Evolutionary conservation across 345 rosid genomes (phyloP), one percentile per base, ranked within the genome.

Genomic region (Gossypium longicalyx): DNA sequence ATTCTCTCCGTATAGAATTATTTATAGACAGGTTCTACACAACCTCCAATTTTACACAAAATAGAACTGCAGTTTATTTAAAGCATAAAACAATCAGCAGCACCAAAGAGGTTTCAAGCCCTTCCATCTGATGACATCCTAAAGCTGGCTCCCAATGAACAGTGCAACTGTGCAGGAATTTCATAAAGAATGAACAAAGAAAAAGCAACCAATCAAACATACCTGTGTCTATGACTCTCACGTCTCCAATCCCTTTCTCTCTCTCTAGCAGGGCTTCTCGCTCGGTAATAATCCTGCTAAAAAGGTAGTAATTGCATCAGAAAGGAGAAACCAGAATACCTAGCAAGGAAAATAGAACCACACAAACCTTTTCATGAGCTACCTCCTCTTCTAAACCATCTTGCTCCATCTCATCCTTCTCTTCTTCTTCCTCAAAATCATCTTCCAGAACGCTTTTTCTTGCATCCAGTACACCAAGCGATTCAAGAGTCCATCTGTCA

Each of bases 371-470:
- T 67, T 95, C 72, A 66, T 65, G 72, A 73, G 68, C 59, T 7
- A 15, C 23, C 44, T 62, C 77, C 12, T 66, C 71, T 65, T 75
- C 77, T 41, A 66, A 22, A 20, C 17, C 72, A 56, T 87, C 72
- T 16, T 44, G 77, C 20, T 75, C 98, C 19, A 85, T 90, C 78
- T 91, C 97, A 78, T 95, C 99, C 67, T 88, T 90, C 73, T 96
- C 94, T 82, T 96, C 99, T 72, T 93, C 97, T 82, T 95, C 98
- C 80, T 91, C 97, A 78, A 95, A 95, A 78, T 95, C 98, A 70
- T 93, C 99, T 82, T 93, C 99, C 81, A 95, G 73, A 62, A 94
- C 97, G 77, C 98, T 93, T 79, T 88, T 93, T 77, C 97, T 85
- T 7, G 87, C 92, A 68, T 96, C 99, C 70, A 96, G 82, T 10